phyloP scores from a whole-genome alignment of 2,329 filamentous ascomycete genomes.

The Verticillium klebahnii region DNA sequence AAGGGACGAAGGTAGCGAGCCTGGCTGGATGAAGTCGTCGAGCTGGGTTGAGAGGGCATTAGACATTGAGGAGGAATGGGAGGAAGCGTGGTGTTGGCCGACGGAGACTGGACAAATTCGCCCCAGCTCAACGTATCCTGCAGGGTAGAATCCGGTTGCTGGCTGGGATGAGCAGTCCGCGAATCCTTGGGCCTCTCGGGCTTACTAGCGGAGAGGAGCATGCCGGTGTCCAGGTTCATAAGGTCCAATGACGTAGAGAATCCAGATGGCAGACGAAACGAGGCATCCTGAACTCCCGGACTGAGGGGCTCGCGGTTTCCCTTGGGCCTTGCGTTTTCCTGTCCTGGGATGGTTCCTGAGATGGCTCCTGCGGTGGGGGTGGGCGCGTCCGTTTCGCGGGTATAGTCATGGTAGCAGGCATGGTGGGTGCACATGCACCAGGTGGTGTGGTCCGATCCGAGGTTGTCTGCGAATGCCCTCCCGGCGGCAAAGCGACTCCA shows the following conservation, averaged over 20 bases:
- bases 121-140: conserved; percentile 54
- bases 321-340: conserved; percentile 50
- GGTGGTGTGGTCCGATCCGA: conserved; percentile 34
- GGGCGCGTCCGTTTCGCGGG: conserved; percentile 21
- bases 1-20: conserved; percentile 50
- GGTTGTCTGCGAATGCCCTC: conserved; percentile 24
- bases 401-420: conserved; percentile 56
- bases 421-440: conserved; percentile 62
- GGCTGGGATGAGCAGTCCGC: conserved; percentile 19
- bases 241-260: conserved; percentile 37
- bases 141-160: conserved; percentile 35
- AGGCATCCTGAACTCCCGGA: conserved; percentile 43
- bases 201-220: conserved; percentile 30
- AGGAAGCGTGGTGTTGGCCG: conserved; percentile 30
- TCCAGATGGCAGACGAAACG: conserved; percentile 32
- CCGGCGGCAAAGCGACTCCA: conserved; percentile 42
- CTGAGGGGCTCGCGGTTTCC: conserved; percentile 46
- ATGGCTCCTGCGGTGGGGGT: conserved; percentile 5
- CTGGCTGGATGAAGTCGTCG: conserved; percentile 46
- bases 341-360: conserved; percentile 25
- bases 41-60: conserved; percentile 47
- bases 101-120: conserved; percentile 34
- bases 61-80: conserved; percentile 47
- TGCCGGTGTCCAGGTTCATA: conserved; percentile 25
- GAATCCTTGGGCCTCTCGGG: conserved; percentile 17